A percentile compares a stretch with the other conserved stretches of the same genome.
phyloP scores from a whole-genome alignment of 2,329 filamentous ascomycete species.

The Metarhizium brunneum region DNA sequence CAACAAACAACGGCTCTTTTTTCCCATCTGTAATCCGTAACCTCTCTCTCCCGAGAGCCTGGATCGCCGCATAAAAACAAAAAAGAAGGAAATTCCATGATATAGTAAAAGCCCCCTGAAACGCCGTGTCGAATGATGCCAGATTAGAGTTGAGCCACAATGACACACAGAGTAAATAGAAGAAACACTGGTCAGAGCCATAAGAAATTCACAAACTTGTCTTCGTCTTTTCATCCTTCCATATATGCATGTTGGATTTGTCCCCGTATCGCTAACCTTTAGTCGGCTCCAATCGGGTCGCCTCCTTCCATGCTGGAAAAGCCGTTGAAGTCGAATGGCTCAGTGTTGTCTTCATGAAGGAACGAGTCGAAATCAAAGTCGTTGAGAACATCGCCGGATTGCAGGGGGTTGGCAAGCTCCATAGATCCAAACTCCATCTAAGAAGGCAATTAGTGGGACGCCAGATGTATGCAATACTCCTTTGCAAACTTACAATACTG shows the following conservation, averaged over 20 bases:
- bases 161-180: constrained; percentile 11
- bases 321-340: constrained; percentile 45
- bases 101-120: constrained; percentile 25
- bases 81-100: constrained; percentile 20
- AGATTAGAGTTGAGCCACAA: constrained; percentile 26
- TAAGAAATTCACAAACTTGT: constrained; percentile 3
- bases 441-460: constrained; percentile 6
- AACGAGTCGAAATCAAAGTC: constrained; percentile 63
- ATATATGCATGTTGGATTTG: neutral
- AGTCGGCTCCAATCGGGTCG: constrained; percentile 48
- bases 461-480: neutral
- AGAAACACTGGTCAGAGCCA: constrained; percentile 13
- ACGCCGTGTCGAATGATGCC: constrained; percentile 32
- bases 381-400: constrained; percentile 48
- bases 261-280: constrained; percentile 9
- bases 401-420: constrained; percentile 46
- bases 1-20: constrained; percentile 16
- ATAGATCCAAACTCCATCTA: constrained; percentile 38
- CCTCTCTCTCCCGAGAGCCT: constrained; percentile 17
- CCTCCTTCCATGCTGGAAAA: constrained; percentile 45
- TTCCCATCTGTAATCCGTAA: constrained; percentile 19
- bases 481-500: constrained; percentile 30
- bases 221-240: neutral
- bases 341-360: constrained; percentile 42
- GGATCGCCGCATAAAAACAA: constrained; percentile 24